These are phyloP conservation scores for Cylindrotheca closterium DNA, from an alignment of 108 stramenopile species.

Conservation along the genomic window DNA sequence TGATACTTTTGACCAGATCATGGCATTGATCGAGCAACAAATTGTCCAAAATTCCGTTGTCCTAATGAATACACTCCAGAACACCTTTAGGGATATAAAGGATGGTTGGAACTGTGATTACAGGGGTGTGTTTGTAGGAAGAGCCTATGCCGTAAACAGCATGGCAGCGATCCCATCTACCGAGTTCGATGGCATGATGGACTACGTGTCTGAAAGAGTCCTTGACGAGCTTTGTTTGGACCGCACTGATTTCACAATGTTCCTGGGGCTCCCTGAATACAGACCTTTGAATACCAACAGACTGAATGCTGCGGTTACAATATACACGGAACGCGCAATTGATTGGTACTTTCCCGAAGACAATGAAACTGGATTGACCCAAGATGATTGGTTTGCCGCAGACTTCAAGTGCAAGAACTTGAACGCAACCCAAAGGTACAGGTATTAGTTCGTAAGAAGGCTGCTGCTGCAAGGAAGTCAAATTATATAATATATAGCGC, in stretches of 20 bases:
- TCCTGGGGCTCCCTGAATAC: not conserved
- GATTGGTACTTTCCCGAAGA: slow-evolving; percentile 17
- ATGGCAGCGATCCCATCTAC: slow-evolving; percentile 9
- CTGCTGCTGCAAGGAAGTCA: too few species aligned
- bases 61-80: slow-evolving; percentile 18
- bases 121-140: slow-evolving; percentile 17
- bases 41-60: slow-evolving; percentile 16
- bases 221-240: slow-evolving; percentile 39
- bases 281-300: slow-evolving; percentile 2
- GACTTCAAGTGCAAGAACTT: slow-evolving; percentile 11
- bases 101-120: slow-evolving; percentile 37
- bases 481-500: too few species aligned
- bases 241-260: slow-evolving; percentile 25
- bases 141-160: slow-evolving; percentile 11
- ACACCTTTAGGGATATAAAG: slow-evolving; percentile 19
- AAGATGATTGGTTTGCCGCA: slow-evolving; percentile 14
- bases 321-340: slow-evolving; percentile 5
- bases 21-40: slow-evolving; percentile 18
- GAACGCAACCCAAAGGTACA: not conserved
- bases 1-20: slow-evolving; percentile 16
- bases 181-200: not conserved
- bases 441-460: too few species aligned
- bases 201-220: slow-evolving; percentile 34
- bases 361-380: slow-evolving; percentile 3
- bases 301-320: slow-evolving; percentile 1